phyloP scores from a whole-genome alignment of 768 basidiomycete genomes.

The Dioszegia aurantiaca region DNA sequence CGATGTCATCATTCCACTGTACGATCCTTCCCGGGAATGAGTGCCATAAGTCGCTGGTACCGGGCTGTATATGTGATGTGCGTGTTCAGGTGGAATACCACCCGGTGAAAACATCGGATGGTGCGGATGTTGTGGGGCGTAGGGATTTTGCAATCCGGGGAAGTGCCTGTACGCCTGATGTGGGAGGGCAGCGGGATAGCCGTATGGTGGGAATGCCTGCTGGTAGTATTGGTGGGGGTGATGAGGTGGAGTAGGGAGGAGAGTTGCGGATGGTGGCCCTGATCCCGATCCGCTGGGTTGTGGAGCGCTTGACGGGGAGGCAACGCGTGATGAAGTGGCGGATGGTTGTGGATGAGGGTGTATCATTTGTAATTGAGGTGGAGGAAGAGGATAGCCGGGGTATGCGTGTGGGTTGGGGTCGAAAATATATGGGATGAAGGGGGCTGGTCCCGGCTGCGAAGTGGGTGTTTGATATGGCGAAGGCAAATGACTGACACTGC shows the following conservation, averaged over 20 bases:
- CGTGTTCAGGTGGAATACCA: conserved; percentile 26
- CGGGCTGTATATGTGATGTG: conserved; percentile 38
- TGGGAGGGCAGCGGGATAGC: conserved; percentile 28
- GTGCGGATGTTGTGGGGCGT: conserved; percentile 29
- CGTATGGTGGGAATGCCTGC: conserved; percentile 36
- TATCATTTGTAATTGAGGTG: conserved; percentile 28
- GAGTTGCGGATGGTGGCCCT: not conserved
- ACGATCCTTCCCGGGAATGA: conserved; percentile 39
- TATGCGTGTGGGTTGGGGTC: conserved; percentile 31
- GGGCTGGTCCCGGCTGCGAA: conserved; percentile 26
- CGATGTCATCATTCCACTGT: conserved; percentile 35
- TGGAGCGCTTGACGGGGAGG: conserved; percentile 39
- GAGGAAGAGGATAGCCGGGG: conserved; percentile 25
- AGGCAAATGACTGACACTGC: conserved; percentile 27
- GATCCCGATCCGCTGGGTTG: conserved; percentile 24
- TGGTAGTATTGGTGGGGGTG: conserved; percentile 37
- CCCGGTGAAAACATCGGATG: conserved; percentile 35
- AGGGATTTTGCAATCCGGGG: conserved; percentile 31
- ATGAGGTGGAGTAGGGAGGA: conserved; percentile 20
- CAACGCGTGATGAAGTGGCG: conserved; percentile 31
- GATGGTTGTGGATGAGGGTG: conserved; percentile 26
- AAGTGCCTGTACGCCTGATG: conserved; percentile 40
- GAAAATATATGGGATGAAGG: conserved; percentile 40
- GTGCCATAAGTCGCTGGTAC: conserved; percentile 26
- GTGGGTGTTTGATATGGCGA: conserved; percentile 44